A percentile compares a stretch with the other conserved stretches of the same genome.
Evolutionary conservation across 2,329 filamentous ascomycete genomes (phyloP).

Genomic region (Phyllosticta citribraziliensis): DNA sequence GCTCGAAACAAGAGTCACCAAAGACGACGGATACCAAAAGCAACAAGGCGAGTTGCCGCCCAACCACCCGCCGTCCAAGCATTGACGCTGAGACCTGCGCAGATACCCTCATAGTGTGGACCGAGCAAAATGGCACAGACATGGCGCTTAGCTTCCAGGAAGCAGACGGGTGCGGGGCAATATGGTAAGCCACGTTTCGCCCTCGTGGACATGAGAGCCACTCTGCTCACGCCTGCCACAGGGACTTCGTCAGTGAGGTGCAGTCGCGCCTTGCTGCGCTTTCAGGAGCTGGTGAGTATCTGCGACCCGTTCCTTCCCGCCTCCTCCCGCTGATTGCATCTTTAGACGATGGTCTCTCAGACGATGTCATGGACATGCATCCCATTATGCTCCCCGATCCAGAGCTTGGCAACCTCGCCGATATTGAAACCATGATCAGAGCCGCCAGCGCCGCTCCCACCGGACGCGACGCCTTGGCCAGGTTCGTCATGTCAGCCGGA

Average conservation of each 20-base stretch:
- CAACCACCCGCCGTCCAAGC: background rate
- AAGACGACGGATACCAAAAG: constrained; percentile 95
- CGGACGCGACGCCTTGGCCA: constrained; percentile 77
- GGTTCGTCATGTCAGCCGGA: constrained; percentile 74
- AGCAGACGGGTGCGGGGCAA: constrained; percentile 81
- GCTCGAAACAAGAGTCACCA: constrained; percentile 80
- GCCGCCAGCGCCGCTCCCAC: constrained; percentile 61
- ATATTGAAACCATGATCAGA: constrained; percentile 79
- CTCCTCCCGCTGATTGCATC: background rate
- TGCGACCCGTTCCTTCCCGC: background rate
- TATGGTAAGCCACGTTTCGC: constrained; percentile 56
- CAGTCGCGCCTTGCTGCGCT: constrained; percentile 64
- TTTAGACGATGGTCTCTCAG: constrained; percentile 75
- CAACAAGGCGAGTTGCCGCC: constrained; percentile 64
- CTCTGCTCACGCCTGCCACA: constrained; percentile 27
- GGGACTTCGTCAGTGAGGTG: constrained; percentile 83
- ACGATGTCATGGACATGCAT: constrained; percentile 58
- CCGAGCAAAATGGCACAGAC: constrained; percentile 79
- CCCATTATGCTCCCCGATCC: constrained; percentile 67
- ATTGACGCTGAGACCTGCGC: constrained; percentile 7
- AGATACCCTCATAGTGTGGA: constrained; percentile 89
- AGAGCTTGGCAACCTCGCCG: constrained; percentile 69
- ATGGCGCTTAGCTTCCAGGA: constrained; percentile 99
- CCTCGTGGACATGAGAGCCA: background rate
- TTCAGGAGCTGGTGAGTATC: constrained; percentile 48